Conservation (phyloP, 805 yeast species). For the Zygoascus bituminiphila region DNA sequence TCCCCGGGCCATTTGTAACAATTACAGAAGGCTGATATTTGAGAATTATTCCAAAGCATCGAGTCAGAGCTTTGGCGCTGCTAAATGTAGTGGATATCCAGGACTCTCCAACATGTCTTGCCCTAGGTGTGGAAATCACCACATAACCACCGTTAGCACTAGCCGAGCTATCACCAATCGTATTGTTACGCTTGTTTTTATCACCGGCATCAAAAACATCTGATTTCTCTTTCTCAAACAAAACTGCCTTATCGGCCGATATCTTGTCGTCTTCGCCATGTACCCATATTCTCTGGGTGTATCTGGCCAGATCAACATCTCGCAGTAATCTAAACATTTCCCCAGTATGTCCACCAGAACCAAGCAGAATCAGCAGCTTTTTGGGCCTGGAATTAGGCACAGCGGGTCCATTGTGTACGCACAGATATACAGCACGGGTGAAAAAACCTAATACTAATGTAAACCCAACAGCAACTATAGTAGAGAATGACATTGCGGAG, state of each 20-base stretch:
- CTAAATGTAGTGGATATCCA: constrained; percentile 39
- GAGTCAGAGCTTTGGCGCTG: constrained; percentile 33
- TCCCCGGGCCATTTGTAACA: constrained; percentile 74
- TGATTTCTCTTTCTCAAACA: constrained; percentile 15
- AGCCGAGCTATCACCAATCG: neutral
- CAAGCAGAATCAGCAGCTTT: constrained; percentile 54
- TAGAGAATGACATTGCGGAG: too few relatives aligned
- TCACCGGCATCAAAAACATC: too few relatives aligned
- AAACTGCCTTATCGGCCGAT: constrained; percentile 32
- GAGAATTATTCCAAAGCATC: constrained; percentile 26
- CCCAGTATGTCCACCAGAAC: constrained; percentile 97
- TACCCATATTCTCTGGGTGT: constrained; percentile 27
- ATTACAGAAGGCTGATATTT: constrained; percentile 35
- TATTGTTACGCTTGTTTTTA: too few relatives aligned
- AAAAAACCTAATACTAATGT: neutral
- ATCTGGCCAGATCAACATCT: constrained; percentile 27
- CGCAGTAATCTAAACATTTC: constrained; percentile 74
- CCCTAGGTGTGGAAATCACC: constrained; percentile 40
- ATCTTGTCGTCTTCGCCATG: constrained; percentile 45
- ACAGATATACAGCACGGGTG: neutral
- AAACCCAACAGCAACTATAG: neutral
- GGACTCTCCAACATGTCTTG: constrained; percentile 54
- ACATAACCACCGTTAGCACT: neutral
- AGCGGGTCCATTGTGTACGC: neutral
- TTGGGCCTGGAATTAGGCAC: neutral